Evolutionary conservation across 1,139 yeast species (phyloP).

Genomic region (Magnusiomyces sp.): DNA sequence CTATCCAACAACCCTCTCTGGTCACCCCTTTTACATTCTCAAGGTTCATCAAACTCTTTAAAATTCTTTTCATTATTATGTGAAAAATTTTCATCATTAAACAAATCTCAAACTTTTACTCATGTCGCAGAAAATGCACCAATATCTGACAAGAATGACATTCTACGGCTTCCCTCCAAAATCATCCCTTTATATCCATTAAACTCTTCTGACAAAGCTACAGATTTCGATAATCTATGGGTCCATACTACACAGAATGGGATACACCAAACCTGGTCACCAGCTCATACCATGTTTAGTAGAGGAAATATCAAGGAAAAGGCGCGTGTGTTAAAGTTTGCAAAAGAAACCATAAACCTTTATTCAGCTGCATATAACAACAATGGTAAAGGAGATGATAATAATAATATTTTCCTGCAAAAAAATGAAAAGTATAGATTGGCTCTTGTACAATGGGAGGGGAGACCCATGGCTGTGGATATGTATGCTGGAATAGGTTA

Average conservation of each 20-base stretch:
- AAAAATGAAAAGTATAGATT: neutral
- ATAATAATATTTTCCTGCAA: neutral
- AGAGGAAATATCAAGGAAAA: constrained; percentile 86
- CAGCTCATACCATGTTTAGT: constrained; percentile 77
- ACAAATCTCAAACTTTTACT: constrained; percentile 31
- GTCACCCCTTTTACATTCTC: constrained; percentile 19
- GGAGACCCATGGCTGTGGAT: constrained; percentile 45
- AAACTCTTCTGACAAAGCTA: neutral
- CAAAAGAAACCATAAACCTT: neutral
- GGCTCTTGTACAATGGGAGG: neutral
- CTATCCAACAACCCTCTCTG: constrained; percentile 37
- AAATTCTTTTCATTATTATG: neutral
- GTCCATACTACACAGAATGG: constrained; percentile 54
- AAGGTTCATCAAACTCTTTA: constrained; percentile 6
- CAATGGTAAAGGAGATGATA: neutral
- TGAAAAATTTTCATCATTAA: neutral
- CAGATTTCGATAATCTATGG: constrained; percentile 62
- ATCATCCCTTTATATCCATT: constrained; percentile 7
- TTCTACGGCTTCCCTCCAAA: constrained; percentile 12
- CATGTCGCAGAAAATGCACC: constrained; percentile 71
- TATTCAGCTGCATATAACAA: neutral
- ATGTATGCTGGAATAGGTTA: constrained; percentile 84
- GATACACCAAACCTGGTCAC: constrained; percentile 75
- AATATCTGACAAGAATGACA: constrained; percentile 38
- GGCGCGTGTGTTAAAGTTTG: constrained; percentile 42